phyloP scores from a whole-genome alignment of 768 basidiomycete genomes.

The Mycena crocata region DNA sequence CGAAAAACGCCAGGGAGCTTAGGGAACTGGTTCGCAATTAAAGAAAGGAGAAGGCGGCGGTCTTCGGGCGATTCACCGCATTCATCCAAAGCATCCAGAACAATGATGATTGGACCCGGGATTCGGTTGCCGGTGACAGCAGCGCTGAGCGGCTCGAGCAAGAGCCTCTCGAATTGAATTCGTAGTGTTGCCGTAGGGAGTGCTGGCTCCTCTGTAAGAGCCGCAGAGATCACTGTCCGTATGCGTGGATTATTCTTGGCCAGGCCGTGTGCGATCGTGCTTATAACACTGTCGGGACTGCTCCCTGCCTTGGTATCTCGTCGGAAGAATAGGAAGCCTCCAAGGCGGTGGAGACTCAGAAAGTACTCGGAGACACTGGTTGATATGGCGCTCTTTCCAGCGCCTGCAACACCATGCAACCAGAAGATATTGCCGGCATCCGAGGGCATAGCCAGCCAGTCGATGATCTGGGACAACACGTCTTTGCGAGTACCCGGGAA shows the following conservation, averaged over 20 bases:
- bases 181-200: neutral
- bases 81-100: neutral
- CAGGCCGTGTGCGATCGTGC: constrained; percentile 27
- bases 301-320: constrained; percentile 18
- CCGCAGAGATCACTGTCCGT: neutral
- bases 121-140: neutral
- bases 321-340: constrained; percentile 34
- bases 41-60: neutral
- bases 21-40: neutral
- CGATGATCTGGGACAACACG: constrained; percentile 16
- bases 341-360: constrained; percentile 25
- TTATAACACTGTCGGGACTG: constrained; percentile 21
- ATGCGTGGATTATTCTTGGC: constrained; percentile 3
- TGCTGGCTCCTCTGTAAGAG: neutral
- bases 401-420: constrained; percentile 34
- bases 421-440: constrained; percentile 30
- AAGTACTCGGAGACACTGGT: constrained; percentile 33
- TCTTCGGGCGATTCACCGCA: neutral
- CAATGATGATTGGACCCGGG: neutral
- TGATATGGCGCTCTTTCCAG: constrained; percentile 36
- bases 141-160: neutral
- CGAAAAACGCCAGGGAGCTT: neutral
- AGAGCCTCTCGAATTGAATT: neutral
- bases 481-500: constrained; percentile 25
- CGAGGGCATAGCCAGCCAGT: constrained; percentile 24